Percentiles rank a stretch among this genome's conserved stretches.
These are phyloP conservation scores for Panicum miliaceum DNA, from an alignment of 176 grass and related monocot genomes.

Conservation along the genomic window DNA sequence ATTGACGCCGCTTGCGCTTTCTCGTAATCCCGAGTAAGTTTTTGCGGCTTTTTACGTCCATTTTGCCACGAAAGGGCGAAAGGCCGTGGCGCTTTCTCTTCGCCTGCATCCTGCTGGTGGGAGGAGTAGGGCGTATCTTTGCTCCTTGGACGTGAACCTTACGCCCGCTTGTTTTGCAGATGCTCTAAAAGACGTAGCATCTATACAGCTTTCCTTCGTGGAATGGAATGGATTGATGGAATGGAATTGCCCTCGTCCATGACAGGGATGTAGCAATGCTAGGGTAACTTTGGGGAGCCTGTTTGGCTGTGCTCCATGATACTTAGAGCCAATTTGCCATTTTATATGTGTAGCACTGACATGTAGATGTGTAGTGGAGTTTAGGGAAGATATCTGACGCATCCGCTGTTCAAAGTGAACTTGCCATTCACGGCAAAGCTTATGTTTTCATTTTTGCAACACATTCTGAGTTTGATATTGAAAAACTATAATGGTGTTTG, in stretches of 20 bases:
- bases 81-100: neutral
- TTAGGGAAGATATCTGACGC: neutral
- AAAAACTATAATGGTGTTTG: neutral
- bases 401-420: neutral
- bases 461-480: neutral
- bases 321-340: constrained; percentile 16
- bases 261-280: neutral
- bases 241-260: neutral
- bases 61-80: neutral
- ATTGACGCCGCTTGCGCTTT: constrained; percentile 15
- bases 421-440: neutral
- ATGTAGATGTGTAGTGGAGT: neutral
- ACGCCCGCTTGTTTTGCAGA: constrained; percentile 10
- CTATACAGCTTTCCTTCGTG: constrained; percentile 24
- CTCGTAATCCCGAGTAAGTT: neutral
- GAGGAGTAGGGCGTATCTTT: constrained; percentile 32
- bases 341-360: neutral
- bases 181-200: constrained; percentile 3
- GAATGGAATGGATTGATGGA: constrained; percentile 21
- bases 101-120: neutral
- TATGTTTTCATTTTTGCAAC: neutral
- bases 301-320: constrained; percentile 24
- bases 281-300: neutral
- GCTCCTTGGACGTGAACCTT: neutral
- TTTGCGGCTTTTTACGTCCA: constrained; percentile 38